Evolutionary conservation across 2,329 filamentous ascomycete genomes (phyloP).

Genomic region (Trichophyton mentagrophytes): DNA sequence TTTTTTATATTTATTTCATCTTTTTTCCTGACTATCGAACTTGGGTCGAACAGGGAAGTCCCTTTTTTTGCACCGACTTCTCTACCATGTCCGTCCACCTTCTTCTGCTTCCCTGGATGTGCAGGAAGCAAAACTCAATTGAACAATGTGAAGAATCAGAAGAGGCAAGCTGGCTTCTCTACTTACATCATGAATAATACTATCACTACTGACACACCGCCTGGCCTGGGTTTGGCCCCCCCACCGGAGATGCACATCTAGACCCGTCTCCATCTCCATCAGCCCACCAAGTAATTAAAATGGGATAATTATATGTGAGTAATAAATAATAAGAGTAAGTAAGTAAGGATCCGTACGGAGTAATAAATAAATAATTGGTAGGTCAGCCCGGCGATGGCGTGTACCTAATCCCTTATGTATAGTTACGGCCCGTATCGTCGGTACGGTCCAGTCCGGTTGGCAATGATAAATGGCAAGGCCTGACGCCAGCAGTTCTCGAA

Average conservation of each 20-base stretch:
- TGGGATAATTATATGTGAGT: too few species aligned
- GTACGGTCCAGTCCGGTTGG: slow-evolving; percentile 1
- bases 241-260: too few species aligned
- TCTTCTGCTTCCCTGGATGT: neutral
- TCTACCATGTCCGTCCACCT: neutral
- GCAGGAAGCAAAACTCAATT: neutral
- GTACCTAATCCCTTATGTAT: neutral
- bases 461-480: neutral
- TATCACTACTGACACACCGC: too few species aligned
- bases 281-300: too few species aligned
- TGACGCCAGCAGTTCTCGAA: neutral
- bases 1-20: too few species aligned
- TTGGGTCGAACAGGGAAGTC: neutral
- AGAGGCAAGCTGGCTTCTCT: neutral
- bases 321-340: too few species aligned
- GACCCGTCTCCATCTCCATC: too few species aligned
- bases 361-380: too few species aligned
- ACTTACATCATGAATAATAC: too few species aligned
- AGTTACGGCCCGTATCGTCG: slow-evolving; percentile 2
- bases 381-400: neutral
- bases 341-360: too few species aligned
- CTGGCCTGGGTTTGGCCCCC: too few species aligned
- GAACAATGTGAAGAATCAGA: neutral
- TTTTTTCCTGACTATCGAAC: neutral
- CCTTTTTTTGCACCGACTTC: too few species aligned